Evolutionary conservation across 2,329 filamentous ascomycete species (phyloP), one percentile per base, ranked within the genome.

Genomic region (Xylariaceae sp.): DNA sequence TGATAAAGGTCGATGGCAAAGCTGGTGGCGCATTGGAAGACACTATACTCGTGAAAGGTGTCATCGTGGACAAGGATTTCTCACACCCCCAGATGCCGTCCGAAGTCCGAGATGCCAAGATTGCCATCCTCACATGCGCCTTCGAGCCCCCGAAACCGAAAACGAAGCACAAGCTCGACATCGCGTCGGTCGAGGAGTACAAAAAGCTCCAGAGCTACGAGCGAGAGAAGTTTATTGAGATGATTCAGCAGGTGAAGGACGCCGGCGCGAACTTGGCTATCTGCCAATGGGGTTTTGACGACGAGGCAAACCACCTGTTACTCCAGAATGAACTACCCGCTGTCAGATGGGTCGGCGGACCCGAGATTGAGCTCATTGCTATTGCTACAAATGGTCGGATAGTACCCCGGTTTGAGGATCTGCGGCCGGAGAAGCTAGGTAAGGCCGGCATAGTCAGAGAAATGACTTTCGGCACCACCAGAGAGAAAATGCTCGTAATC

Each of bases 111-210:
- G 91, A 99, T 74, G 95, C 94, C 69, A 97, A 96, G 79, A 85
- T 99, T 68, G 94, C 94, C 64, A 99, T 99, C 67, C 78, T 99
- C 57, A 99, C 94, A 50, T 99, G 94, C 72, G 91, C 94, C 3
- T 99, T 99, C 70, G 94, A 99, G 77, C 94, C 94, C 34, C 94
- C 94, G 49, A 99, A 99, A 81, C 94, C 94, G 64, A 99, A 99
- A 84, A 99, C 94, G 47, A 99, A 99, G 83, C 94, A 99, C 76
- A 95, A 96, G 80, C 83, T 99, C 59, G 94, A 99, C 69, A 99
- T 99, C 70, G 94, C 91, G 54, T 89, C 86, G 42, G 92, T 99
- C 6, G 92, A 97, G 65, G 94, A 99, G 76, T 99, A 96, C 80
- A 96, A 95, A 80, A 94, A 95, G 76, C 77, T 99, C 62, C 94